Percentiles rank a stretch among this genome's conserved stretches.
Conservation (phyloP, 768 basidiomycete species). For the Daedaleopsis sinensis region DNA sequence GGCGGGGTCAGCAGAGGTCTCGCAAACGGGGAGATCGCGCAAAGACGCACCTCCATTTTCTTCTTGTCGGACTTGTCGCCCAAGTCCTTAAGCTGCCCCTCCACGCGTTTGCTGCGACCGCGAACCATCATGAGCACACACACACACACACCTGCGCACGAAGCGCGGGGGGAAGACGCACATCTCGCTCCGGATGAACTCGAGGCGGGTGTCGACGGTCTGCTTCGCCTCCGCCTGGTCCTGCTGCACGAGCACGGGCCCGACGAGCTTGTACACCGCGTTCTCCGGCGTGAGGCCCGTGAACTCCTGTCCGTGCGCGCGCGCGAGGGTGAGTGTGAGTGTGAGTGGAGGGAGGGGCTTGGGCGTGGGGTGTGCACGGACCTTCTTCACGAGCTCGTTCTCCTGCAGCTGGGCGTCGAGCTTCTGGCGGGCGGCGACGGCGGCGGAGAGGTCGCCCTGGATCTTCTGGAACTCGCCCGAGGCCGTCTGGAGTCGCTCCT, state of each 20-base stretch:
- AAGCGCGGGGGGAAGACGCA: constrained; percentile 40
- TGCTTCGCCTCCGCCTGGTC: constrained; percentile 84
- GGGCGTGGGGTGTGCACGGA: constrained; percentile 32
- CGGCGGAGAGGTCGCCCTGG: constrained; percentile 69
- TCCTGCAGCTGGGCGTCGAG: constrained; percentile 92
- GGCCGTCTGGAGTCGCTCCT: constrained; percentile 63
- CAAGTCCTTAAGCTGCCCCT: constrained; percentile 78
- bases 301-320: constrained; percentile 70
- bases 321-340: background rate
- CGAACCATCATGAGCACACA: background rate
- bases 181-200: constrained; percentile 90
- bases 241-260: constrained; percentile 89
- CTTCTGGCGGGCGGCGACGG: constrained; percentile 80
- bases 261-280: constrained; percentile 87
- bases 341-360: too few species aligned
- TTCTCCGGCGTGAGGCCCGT: constrained; percentile 71
- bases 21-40: background rate
- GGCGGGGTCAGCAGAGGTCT: background rate
- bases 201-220: constrained; percentile 88
- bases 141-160: background rate
- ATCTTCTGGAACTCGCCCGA: constrained; percentile 81
- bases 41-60: constrained; percentile 68
- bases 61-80: constrained; percentile 78
- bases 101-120: constrained; percentile 67
- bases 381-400: constrained; percentile 92